phyloP scores from a whole-genome alignment of 495 filamentous ascomycete genomes.

The Lophium mytilinum region DNA sequence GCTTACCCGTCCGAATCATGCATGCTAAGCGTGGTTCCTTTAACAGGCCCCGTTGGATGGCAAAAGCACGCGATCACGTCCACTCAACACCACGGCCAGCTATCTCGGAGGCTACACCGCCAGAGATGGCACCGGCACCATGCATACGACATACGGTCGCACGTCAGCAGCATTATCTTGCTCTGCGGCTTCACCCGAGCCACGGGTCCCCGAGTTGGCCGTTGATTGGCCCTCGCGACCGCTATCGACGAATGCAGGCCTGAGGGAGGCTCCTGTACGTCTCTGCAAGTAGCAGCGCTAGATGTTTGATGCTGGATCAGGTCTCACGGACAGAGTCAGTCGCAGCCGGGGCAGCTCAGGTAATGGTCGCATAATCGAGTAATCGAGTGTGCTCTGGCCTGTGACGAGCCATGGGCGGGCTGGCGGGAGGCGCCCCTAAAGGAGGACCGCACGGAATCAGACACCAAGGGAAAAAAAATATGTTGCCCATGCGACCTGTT shows the following conservation, averaged over 20 bases:
- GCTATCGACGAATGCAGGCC: constrained; percentile 1
- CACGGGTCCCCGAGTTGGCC: neutral
- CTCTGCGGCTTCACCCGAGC: constrained; percentile 16
- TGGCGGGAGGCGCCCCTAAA: neutral
- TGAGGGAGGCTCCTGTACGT: neutral
- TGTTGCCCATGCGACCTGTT: neutral
- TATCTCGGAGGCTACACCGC: neutral
- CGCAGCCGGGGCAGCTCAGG: no score
- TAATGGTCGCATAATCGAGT: no score
- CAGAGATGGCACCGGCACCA: neutral
- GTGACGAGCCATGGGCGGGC: no score
- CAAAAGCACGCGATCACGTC: neutral
- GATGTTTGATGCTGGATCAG: neutral
- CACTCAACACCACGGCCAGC: neutral
- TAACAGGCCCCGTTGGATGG: neutral
- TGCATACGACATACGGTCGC: neutral
- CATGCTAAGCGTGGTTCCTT: no score
- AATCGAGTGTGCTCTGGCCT: no score
- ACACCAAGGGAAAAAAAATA: no score
- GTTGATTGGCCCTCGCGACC: constrained; percentile 6
- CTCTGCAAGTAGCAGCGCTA: neutral
- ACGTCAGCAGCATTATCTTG: constrained; percentile 22
- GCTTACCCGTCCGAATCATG: no score
- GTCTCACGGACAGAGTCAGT: neutral
- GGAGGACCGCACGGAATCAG: neutral